phyloP scores from a whole-genome alignment of 352 stramenopile genomes.

The Pythium utonaiense region DNA sequence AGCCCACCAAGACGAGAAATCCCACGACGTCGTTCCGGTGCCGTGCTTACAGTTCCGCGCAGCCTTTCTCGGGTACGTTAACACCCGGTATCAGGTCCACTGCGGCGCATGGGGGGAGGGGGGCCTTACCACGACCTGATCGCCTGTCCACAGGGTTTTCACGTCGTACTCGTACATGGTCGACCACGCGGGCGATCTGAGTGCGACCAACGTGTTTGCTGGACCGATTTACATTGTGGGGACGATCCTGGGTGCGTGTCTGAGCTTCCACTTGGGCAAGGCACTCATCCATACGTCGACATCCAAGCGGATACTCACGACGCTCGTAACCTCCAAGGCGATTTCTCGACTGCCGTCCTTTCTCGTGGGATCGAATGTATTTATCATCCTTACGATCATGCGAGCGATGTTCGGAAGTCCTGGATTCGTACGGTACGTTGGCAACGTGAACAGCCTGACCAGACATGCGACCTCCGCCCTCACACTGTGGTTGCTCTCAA shows the following conservation, averaged over 20 bases:
- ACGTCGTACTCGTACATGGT: conserved; percentile 89
- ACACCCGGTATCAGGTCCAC: not conserved
- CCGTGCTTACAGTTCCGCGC: conserved; percentile 67
- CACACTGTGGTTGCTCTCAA: conserved; percentile 13
- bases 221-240: conserved; percentile 62
- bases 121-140: not conserved
- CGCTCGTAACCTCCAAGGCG: conserved; percentile 17
- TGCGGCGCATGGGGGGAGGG: not conserved
- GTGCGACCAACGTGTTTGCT: conserved; percentile 26
- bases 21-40: conserved; percentile 22
- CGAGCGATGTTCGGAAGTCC: conserved; percentile 24
- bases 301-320: conserved; percentile 11
- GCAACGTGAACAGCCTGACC: not conserved
- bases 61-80: conserved; percentile 63
- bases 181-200: conserved; percentile 79
- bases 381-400: conserved; percentile 25
- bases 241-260: conserved; percentile 48
- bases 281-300: conserved; percentile 20
- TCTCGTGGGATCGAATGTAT: conserved; percentile 21
- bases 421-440: conserved; percentile 26
- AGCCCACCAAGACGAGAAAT: conserved; percentile 24
- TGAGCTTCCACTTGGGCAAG: conserved; percentile 54
- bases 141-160: conserved; percentile 48
- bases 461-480: too few relatives aligned
- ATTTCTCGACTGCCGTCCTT: conserved; percentile 23